These are phyloP conservation scores for Allium fistulosum DNA, from an alignment of 106 monocot species.

Conservation along the genomic window DNA sequence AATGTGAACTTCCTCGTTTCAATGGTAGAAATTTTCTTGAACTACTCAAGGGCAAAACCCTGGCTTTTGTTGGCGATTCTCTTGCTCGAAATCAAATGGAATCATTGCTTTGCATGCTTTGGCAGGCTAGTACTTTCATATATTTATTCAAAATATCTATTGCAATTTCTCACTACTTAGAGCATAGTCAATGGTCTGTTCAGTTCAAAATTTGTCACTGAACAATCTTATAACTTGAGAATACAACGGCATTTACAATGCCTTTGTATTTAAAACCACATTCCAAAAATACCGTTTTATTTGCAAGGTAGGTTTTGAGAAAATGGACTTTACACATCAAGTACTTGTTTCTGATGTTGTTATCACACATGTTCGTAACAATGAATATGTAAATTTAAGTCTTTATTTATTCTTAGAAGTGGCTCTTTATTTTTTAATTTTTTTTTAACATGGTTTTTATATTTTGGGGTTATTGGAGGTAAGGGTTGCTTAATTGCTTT, in stretches of 20 bases:
- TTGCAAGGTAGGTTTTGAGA: too few species aligned
- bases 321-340: too few species aligned
- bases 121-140: constrained; percentile 29
- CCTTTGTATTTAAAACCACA: too few species aligned
- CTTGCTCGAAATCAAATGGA: constrained; percentile 61
- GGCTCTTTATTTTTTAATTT: background rate
- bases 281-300: too few species aligned
- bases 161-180: background rate
- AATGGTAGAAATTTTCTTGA: constrained; percentile 42
- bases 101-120: constrained; percentile 49
- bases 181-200: background rate
- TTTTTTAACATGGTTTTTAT: background rate
- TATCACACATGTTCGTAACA: background rate
- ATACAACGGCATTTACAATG: too few species aligned
- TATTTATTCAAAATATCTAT: background rate
- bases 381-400: background rate
- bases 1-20: constrained; percentile 44
- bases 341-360: too few species aligned
- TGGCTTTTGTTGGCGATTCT: constrained; percentile 56
- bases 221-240: background rate
- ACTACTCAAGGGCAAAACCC: constrained; percentile 37
- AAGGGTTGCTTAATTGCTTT: background rate
- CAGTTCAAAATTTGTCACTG: background rate
- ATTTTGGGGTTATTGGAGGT: background rate
- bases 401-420: background rate